Base-by-base conservation (phyloP, 2,329 filamentous ascomycete genomes). In the Cercospora sesami region DNA sequence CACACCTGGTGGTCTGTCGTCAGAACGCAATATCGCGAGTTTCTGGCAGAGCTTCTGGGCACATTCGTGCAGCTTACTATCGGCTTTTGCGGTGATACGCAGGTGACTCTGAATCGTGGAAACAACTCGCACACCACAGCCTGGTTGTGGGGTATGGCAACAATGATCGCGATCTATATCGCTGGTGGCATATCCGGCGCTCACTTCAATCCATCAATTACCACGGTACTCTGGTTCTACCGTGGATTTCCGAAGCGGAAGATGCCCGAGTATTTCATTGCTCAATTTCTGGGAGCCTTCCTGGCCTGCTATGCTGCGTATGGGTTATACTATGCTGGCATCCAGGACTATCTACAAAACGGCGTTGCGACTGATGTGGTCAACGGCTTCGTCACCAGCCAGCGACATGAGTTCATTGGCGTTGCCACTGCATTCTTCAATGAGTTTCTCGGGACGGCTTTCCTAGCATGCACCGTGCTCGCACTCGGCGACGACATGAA, bases 281-380 rank as follows among this genome's bases (percentile, higher is more conserved):
- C 85, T 5, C 86, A 87, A 69, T 79, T 86, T 64, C 73, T 87
- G 0, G 85, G 82, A 2, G 85, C 84, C 0, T 83, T 87, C 57
- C 74, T 81, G 31, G 85, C 85, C 1, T 78, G 76, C n/a, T 75
- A 85, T 45, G 77, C 83, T 28, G 81, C 84, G 0, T 83, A 81
- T 67, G 80, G 79, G 2, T 65, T 84, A 23, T 84, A 80, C 73
- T 73, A 78, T 45, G 79, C 79, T 18, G 75, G 77, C 9, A 79
- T 81, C 28, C 63, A 76, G 30, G 65, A 80, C 7, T 77, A 78
- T 26, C 74, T 80, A 42, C 61, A 30, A n/a, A 69, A 62, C 6
- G 21, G 64, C 21, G 51, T 48, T 14, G 55, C 58, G 4, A 74
- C 75, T 0, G 75, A 74, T 5, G 79, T 83, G 9, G 67, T 81